phyloP scores from a whole-genome alignment of 352 stramenopile genomes.

The Pseudoperonospora humuli region DNA sequence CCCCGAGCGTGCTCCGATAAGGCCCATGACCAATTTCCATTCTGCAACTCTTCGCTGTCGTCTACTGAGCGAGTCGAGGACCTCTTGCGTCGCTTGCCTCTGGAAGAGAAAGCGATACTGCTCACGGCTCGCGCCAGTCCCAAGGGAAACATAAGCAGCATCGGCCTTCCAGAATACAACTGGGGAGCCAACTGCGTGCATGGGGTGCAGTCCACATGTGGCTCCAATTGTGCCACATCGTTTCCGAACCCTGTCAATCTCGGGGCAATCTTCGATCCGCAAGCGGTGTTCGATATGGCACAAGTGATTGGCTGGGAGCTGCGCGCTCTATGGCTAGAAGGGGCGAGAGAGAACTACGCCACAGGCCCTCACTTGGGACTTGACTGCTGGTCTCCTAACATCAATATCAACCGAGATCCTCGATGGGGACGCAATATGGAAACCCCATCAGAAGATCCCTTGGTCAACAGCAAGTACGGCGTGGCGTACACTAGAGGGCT shows the following conservation, averaged over 20 bases:
- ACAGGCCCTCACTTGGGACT: slow-evolving; percentile 66
- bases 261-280: slow-evolving; percentile 82
- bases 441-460: slow-evolving; percentile 89
- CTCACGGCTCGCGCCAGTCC: slow-evolving; percentile 65
- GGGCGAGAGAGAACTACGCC: slow-evolving; percentile 59
- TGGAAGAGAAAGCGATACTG: slow-evolving; percentile 64
- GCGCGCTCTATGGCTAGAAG: slow-evolving; percentile 71
- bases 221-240: slow-evolving; percentile 70
- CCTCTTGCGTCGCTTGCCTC: slow-evolving; percentile 57
- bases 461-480: slow-evolving; percentile 88
- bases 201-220: slow-evolving; percentile 82
- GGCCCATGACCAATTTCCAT: slow-evolving; percentile 35
- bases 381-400: slow-evolving; percentile 92
- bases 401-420: slow-evolving; percentile 94
- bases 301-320: slow-evolving; percentile 82
- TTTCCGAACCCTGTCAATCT: slow-evolving; percentile 90
- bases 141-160: slow-evolving; percentile 59
- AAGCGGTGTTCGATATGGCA: slow-evolving; percentile 75
- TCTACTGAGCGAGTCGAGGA: slow-evolving; percentile 62
- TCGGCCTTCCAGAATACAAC: slow-evolving; percentile 87
- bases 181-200: slow-evolving; percentile 93
- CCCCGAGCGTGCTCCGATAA: slow-evolving; percentile 42
- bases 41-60: slow-evolving; percentile 71
- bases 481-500: slow-evolving; percentile 85
- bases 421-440: slow-evolving; percentile 92